Base-by-base conservation (phyloP, 2,329 filamentous ascomycete species). In the Berkeleyomyces basicola region DNA sequence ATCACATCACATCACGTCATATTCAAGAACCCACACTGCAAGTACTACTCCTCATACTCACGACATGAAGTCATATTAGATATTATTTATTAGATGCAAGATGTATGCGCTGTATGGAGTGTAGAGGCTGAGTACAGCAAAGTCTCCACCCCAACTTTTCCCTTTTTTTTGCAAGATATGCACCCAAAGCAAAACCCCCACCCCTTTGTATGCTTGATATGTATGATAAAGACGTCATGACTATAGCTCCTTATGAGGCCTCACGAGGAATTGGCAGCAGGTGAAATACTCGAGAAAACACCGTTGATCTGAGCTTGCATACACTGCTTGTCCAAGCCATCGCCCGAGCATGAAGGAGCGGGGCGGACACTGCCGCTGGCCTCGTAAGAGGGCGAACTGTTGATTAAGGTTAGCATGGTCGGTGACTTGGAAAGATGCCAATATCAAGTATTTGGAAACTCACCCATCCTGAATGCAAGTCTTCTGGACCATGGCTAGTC, bases 401-500 rank as follows among this genome's bases (percentile, higher is more conserved):
- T 7, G 33, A 23, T 40, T 9, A 36, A 46, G 23, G 44, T 58
- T 42, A 60, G 59, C 11, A 53, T 53, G 11, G n/a, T 37, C 7
- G 11, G n/a, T 37, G 7, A 11, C 43, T 14, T 55, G 31, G 33
- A 3, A 42, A 55, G n/a, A 33, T 43, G 10, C 33, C 3, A 31
- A 42, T 36, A 23, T 11, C 11, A 53, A 3, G 4, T 16, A 31
- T n/a, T 46, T 37, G 31, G 49, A 4, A 16, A 68, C 73, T 67
- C 69, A 76, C 75, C 72, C 74, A 4, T 71, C 66, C 1, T 66
- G 33, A 10, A 67, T 71, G 67, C 78, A 81, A 11, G 74, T 71
- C 37, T 71, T 70, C 70, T 81, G 76, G 51, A 78, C 70, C 68
- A 79, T 65, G n/a, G 72, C 74, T 51, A 79, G 65, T 31, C 58